These are phyloP conservation scores for Volvox africanus DNA, from an alignment of 139 green algal species.

Conservation along the genomic window DNA sequence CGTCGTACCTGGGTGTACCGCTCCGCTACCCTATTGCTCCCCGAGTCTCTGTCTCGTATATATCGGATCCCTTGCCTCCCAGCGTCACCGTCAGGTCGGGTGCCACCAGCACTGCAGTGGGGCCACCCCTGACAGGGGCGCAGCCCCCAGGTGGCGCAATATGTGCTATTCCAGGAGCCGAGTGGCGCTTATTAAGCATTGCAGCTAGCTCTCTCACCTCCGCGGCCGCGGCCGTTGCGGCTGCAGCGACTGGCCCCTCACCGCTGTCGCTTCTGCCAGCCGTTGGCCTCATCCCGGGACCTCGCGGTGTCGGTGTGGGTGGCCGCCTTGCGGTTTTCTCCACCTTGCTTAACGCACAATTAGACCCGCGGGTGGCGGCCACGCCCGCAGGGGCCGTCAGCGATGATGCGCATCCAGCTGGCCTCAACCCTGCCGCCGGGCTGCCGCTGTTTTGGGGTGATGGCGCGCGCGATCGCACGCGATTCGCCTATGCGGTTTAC, in stretches of 20 bases:
- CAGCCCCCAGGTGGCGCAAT: not conserved
- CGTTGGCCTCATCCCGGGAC: slow-evolving; percentile 31
- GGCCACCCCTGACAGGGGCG: not conserved
- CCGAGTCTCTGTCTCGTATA: slow-evolving; percentile 61
- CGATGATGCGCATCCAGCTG: slow-evolving; percentile 34
- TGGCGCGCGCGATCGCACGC: slow-evolving; percentile 66
- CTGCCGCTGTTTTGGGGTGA: slow-evolving; percentile 76
- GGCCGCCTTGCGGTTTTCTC: slow-evolving; percentile 41
- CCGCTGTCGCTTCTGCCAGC: slow-evolving; percentile 12
- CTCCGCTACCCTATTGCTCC: slow-evolving; percentile 76
- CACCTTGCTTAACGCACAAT: not conserved
- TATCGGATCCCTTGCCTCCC: slow-evolving; percentile 63
- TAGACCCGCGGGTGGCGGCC: not conserved
- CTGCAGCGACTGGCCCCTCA: not conserved
- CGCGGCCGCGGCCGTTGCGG: slow-evolving; percentile 12
- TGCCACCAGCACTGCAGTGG: not conserved
- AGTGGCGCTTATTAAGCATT: slow-evolving; percentile 17
- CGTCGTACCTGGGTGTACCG: slow-evolving; percentile 75
- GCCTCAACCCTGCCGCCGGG: slow-evolving; percentile 7
- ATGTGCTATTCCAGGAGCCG: not conserved
- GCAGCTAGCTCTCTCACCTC: not conserved
- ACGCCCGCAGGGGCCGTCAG: slow-evolving; percentile 24
- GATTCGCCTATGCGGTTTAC: slow-evolving; percentile 81
- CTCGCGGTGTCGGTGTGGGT: slow-evolving; percentile 17
- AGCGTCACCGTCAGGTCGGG: slow-evolving; percentile 12